phyloP scores from a whole-genome alignment of 2,329 filamentous ascomycete species.

The Atkinsonella hypoxylon region DNA sequence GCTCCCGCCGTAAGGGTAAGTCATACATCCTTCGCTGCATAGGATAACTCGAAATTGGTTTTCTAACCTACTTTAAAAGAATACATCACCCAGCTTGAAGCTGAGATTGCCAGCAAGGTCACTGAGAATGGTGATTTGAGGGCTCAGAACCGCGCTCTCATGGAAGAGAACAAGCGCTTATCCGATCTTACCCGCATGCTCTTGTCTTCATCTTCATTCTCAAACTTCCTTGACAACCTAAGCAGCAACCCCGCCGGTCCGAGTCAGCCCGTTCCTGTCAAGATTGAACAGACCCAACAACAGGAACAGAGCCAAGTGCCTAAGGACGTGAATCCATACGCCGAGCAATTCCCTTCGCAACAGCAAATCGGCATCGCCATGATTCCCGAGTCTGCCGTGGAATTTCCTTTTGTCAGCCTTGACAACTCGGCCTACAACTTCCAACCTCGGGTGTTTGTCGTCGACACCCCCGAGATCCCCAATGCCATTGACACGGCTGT shows the following conservation, averaged over 20 bases:
- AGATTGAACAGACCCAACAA: constrained; percentile 22
- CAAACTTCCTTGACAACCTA: constrained; percentile 62
- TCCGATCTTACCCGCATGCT: constrained; percentile 72
- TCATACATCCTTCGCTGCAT: constrained; percentile 2
- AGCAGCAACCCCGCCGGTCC: constrained; percentile 43
- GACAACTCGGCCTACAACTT: constrained; percentile 44
- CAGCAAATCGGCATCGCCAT: constrained; percentile 70
- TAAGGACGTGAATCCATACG: constrained; percentile 56
- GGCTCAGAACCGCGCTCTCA: constrained; percentile 66
- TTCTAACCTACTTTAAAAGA: constrained; percentile 38
- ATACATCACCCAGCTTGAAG: constrained; percentile 91
- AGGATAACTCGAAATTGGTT: too few species aligned
- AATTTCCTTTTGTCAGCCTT: constrained; percentile 60
- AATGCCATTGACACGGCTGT: constrained; percentile 44
- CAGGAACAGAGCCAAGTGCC: constrained; percentile 38
- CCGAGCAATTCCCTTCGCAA: constrained; percentile 40
- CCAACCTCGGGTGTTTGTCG: constrained; percentile 62
- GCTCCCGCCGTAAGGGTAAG: constrained; percentile 94
- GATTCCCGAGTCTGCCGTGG: constrained; percentile 67
- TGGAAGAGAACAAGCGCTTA: constrained; percentile 75
- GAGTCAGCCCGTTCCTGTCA: constrained; percentile 26
- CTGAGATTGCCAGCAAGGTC: constrained; percentile 72
- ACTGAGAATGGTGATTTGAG: constrained; percentile 75
- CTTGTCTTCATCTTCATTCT: constrained; percentile 70
- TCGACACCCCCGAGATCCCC: constrained; percentile 59